Evolutionary conservation across 305 asterid genomes (phyloP), one percentile per base, ranked within the genome.

Genomic region (Fraxinus baroniana): DNA sequence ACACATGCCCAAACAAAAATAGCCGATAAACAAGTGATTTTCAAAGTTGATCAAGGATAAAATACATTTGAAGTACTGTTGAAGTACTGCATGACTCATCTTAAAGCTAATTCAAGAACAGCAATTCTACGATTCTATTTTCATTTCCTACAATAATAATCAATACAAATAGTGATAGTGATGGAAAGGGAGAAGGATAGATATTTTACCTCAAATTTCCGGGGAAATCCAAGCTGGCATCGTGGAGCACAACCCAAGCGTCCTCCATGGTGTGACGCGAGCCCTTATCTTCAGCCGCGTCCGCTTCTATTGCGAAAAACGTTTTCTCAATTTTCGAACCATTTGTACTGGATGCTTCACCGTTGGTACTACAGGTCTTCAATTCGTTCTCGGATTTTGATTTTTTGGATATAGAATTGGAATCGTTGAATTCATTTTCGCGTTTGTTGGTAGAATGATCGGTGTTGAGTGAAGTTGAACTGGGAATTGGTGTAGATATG

Each of bases 271-370:
- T 64, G 79, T 91, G 97, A 55, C 97, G 88, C 33, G 91, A 89
- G 32, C 98, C 98, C 78, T 89, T 93, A 85, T 94, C 97, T 85
- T 94, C 98, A 60, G 98, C 97, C 12, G 90, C 97, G 81, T 90
- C 93, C 74, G 95, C 97, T 85, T 94, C 95, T n/a, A 94, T 72
- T 12, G 78, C 79, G 36, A 87, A 88, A 52, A 71, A 49, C 76
- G 39, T 44, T 15, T 66, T 52, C 12, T 52, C 39, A 76, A 72
- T 81, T 85, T 85, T 80, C 82, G 44, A 18, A 52, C 72, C 74
- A 57, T 36, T 80, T 73, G 89, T 39, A 83, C 85, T 68, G 74
- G 86, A 74, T 17, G 84, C 84, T 20, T 84, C 86, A 75, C 64
- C 70, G 76, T 76, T 75, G 2, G 83, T 55, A 86, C 78, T 30